A percentile compares a stretch with the other conserved stretches of the same genome.
phyloP scores from a whole-genome alignment of 768 basidiomycete genomes.

The Phlebiopsis flavidoalba region DNA sequence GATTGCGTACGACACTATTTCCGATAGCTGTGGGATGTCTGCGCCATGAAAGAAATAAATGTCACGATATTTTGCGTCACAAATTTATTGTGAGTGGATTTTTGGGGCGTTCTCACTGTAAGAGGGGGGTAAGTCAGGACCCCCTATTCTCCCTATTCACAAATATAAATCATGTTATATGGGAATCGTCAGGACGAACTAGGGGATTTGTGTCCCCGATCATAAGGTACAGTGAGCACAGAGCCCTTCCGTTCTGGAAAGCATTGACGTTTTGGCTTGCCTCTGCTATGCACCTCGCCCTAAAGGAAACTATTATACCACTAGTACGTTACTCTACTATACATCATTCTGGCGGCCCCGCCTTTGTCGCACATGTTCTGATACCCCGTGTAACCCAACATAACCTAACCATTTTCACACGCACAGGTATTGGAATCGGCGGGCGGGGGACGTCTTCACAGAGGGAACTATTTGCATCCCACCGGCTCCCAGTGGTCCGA shows the following conservation, averaged over 20 bases:
- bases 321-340: constrained; percentile 18
- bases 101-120: constrained; percentile 38
- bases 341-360: not conserved
- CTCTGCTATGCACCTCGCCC: constrained; percentile 15
- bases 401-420: constrained; percentile 17
- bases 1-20: not conserved
- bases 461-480: not conserved
- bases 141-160: not conserved
- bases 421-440: constrained; percentile 42
- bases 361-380: not conserved
- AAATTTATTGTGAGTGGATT: constrained; percentile 37
- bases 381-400: not conserved
- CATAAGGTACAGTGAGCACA: constrained; percentile 6
- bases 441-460: constrained; percentile 17
- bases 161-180: no score
- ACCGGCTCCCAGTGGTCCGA: not conserved
- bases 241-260: constrained; percentile 21
- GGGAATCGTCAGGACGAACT: constrained; percentile 16
- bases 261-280: constrained; percentile 23
- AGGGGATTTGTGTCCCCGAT: constrained; percentile 15
- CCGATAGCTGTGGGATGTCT: constrained; percentile 35
- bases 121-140: constrained; percentile 25
- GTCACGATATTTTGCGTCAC: constrained; percentile 37
- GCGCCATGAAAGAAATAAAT: constrained; percentile 28
- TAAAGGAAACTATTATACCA: constrained; percentile 15